Base-by-base conservation (phyloP, 108 stramenopile species). In the Bacterosira constricta region DNA sequence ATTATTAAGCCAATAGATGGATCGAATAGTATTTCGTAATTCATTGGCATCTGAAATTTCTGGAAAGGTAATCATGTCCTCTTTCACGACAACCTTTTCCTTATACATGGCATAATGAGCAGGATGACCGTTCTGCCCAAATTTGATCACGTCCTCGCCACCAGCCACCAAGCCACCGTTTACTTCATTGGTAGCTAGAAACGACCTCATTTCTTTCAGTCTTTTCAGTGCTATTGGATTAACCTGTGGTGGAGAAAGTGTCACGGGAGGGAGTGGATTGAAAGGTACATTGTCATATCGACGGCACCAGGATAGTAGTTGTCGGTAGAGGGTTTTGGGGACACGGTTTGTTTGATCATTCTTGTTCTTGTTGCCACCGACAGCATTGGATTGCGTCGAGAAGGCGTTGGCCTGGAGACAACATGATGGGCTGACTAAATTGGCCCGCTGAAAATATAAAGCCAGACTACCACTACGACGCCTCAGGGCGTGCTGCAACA, bases 1-100 rank as follows among this genome's bases (percentile, higher is more conserved):
- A 63, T 66, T 79, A 53, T 89, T 93, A 25, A 93, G 59, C 49
- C 88, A 82, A 81, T 87, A 93, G 9, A 90, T 57, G 31, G 73
- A 85, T 6, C 88, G 59, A 27, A 89, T 71, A 10, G 89, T 45
- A 21, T 79, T 54, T 53, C 76, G 67, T 23, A 86, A 80, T 36
- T 87, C 85, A 31, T 25, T 52, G 1, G 85, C 59, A 82, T 82
- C 69, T 35, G 61, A 63, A 45, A 93, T 83, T 11, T 63, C 57
- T 9, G 84, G 87, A 45, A 86, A 76, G 11, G 67, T 71, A 41
- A 92, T 59, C 46, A 84, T 71, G 8, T 70, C 49, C 17, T 78
- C 66, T 37, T 77, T 73, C 17, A 88, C 65, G n/a, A 73, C 45
- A 1, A 82, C 53, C 56, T 83, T 63, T 17, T 37, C 26, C 20